Conservation (phyloP, 768 basidiomycete genomes). For the Leucogyrophana mollusca region DNA sequence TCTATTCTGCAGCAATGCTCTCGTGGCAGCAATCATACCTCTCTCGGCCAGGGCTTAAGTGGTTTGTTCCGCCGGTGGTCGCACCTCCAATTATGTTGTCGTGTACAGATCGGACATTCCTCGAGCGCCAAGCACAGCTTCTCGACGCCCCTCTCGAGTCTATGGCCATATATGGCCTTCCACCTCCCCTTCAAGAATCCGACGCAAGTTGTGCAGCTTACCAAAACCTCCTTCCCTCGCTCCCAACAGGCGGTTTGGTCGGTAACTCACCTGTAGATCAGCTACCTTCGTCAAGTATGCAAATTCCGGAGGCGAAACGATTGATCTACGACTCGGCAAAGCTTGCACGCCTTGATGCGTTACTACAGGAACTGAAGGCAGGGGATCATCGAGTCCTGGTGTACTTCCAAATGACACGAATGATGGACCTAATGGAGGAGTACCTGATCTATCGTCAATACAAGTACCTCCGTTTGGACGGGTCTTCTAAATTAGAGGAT, state of each 20-base stretch:
- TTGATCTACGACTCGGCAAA: constrained; percentile 97
- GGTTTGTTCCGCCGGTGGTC: constrained; percentile 82
- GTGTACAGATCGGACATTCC: constrained; percentile 75
- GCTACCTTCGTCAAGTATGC: constrained; percentile 80
- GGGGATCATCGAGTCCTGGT: constrained; percentile 92
- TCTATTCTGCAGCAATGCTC: constrained; percentile 58
- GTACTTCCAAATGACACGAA: constrained; percentile 99
- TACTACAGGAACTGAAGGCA: constrained; percentile 90
- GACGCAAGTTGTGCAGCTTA: constrained; percentile 48
- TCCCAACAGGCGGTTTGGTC: constrained; percentile 69
- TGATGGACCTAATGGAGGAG: constrained; percentile 99
- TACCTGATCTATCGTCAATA: constrained; percentile 96
- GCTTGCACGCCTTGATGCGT: constrained; percentile 81
- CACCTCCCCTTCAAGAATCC: constrained; percentile 62
- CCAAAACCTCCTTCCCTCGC: constrained; percentile 49
- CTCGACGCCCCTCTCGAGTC: constrained; percentile 73
- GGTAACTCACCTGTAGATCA: constrained; percentile 66
- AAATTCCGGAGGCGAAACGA: constrained; percentile 91
- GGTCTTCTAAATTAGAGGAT: constrained; percentile 92
- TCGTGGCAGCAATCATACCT: constrained; percentile 78
- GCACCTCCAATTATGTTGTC: constrained; percentile 80
- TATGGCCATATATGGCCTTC: constrained; percentile 81
- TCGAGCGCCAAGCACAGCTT: constrained; percentile 62
- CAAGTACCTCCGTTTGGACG: constrained; percentile 91
- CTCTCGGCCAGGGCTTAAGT: constrained; percentile 75